Base-by-base conservation (phyloP, 768 basidiomycete genomes). In the Podaxis sp. region DNA sequence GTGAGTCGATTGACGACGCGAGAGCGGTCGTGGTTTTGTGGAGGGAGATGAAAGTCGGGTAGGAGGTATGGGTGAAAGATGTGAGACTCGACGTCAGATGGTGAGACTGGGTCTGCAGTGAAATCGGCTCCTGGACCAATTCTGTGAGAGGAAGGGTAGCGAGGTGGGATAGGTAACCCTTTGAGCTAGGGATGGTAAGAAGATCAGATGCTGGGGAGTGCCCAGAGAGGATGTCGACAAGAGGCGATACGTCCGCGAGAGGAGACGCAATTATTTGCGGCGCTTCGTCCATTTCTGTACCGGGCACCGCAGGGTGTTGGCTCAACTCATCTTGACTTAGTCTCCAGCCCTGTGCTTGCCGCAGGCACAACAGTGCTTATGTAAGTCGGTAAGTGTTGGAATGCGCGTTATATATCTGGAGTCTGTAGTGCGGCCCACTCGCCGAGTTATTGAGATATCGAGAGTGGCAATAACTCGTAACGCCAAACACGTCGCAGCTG, bases 31-130 rank as follows among this genome's bases (percentile, higher is more conserved):
- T 92, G 17, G 91, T 90, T 52, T 82, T 74, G 72, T 96, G 94
- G 11, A 96, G 82, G n/a, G 91, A 89, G 65, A 96, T 84, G 72
- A 97, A 96, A 0, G 94, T 94, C 29, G 91, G 86, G 73, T 97
- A 95, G 24, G 94, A 94, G 3, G 93, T 88, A 64, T 93, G 90
- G 59, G 94, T 96, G 13, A 98, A 83, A 46, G 91, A 90, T 9
- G 92, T 95, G 65, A 97, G 80, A 59, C 94, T 95, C 50, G 92
- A 89, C 6, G 93, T 94, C 57, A 97, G 83, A 63, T 94, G 90
- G 55, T 93, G 88, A 0, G 91, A 85, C 62, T 96, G 93, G 1
- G 93, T 90, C 55, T 91, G 85, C 57, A 98, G 88, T 41, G 82
- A 71, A 2, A 85, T 77, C 0, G 96, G 96, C 69, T 94, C 89